A percentile compares a stretch with the other conserved stretches of the same genome.
These are phyloP conservation scores for Russula lepida DNA, from an alignment of 768 basidiomycete species.

Conservation along the genomic window DNA sequence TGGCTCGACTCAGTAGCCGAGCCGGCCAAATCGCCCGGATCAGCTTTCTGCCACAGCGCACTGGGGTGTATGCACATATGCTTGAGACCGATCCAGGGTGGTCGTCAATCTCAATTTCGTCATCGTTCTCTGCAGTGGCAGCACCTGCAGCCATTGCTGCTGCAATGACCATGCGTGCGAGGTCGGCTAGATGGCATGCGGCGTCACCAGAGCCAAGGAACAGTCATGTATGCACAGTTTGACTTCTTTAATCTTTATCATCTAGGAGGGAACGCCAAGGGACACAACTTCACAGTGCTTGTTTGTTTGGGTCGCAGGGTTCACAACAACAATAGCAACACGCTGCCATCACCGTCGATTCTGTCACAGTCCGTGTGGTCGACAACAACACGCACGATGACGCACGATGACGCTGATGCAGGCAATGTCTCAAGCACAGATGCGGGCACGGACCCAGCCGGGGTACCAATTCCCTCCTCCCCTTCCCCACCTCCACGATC, in stretches of 20 bases:
- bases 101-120: neutral
- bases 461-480: neutral
- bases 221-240: no score
- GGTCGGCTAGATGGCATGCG: conserved; percentile 1
- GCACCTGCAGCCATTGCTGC: neutral
- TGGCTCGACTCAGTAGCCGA: no score
- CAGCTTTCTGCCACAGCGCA: no score
- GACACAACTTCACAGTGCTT: neutral
- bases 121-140: neutral
- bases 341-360: conserved; percentile 18
- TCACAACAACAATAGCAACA: neutral
- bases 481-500: neutral
- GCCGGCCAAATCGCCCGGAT: no score
- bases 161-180: neutral
- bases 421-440: neutral
- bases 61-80: conserved; percentile 1
- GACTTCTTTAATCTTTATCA: no score
- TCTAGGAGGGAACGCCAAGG: conserved; percentile 5
- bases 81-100: neutral
- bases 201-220: neutral
- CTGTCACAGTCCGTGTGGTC: conserved; percentile 19
- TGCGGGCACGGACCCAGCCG: conserved; percentile 8
- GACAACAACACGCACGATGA: conserved; percentile 6
- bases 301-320: conserved; percentile 1
- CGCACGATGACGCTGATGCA: neutral